These are phyloP conservation scores for Cladosporium sp. DNA, from an alignment of 2,329 filamentous ascomycete species.

Conservation along the genomic window DNA sequence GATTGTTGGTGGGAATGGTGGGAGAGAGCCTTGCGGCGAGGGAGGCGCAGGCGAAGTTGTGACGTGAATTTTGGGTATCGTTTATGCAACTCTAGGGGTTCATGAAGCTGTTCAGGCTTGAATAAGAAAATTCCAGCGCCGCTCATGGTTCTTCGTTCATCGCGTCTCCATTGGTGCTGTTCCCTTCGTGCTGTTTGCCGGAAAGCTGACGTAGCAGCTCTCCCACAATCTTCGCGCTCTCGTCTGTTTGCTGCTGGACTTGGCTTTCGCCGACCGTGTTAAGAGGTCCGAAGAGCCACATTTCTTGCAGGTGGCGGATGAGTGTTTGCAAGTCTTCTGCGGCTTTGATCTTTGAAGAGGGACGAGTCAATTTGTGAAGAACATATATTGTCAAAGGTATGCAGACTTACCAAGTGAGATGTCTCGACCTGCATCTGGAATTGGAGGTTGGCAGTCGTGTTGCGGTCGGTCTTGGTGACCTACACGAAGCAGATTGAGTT, in stretches of 20 bases:
- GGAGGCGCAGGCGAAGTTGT: conserved; percentile 27
- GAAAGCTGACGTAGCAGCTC: conserved; percentile 43
- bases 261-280: conserved; percentile 54
- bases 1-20: conserved; percentile 33
- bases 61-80: neutral
- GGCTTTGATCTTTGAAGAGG: conserved; percentile 53
- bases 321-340: conserved; percentile 64
- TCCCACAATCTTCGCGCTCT: conserved; percentile 50
- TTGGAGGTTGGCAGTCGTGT: conserved; percentile 58
- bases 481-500: conserved; percentile 29
- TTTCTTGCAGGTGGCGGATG: conserved; percentile 64
- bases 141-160: conserved; percentile 6
- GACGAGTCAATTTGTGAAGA: neutral
- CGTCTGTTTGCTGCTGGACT: conserved; percentile 48
- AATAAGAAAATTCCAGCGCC: neutral
- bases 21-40: conserved; percentile 30
- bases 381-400: neutral
- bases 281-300: conserved; percentile 67
- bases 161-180: neutral
- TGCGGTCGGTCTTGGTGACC: conserved; percentile 55
- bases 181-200: conserved; percentile 17
- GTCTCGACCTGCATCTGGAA: conserved; percentile 62
- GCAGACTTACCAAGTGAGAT: conserved; percentile 54
- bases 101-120: neutral
- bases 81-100: neutral